Conservation (phyloP, 2,329 filamentous ascomycete species). For the Bipolaris zeicola region DNA sequence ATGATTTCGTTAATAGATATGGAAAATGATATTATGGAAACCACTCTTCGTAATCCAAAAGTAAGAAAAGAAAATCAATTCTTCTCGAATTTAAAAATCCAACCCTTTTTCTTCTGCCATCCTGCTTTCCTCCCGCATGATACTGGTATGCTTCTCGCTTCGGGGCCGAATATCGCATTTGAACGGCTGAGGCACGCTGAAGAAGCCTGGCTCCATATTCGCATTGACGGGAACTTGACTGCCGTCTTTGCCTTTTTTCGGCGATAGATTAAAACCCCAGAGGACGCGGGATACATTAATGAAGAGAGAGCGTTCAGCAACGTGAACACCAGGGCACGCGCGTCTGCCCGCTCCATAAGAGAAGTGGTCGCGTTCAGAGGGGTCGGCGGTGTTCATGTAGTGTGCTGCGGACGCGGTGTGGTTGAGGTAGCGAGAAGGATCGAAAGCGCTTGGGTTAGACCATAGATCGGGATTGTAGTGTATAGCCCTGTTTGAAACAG, state of each 20-base stretch:
- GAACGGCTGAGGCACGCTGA: constrained; percentile 41
- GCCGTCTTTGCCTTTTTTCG: constrained; percentile 34
- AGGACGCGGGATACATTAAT: constrained; percentile 45
- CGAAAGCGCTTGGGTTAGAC: constrained; percentile 38
- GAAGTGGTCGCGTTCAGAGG: constrained; percentile 45
- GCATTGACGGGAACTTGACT: constrained; percentile 31
- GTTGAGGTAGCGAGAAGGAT: constrained; percentile 36
- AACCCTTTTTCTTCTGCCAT: constrained; percentile 29
- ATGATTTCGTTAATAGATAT: too few species aligned
- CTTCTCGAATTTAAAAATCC: too few species aligned
- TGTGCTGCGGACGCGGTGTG: constrained; percentile 35
- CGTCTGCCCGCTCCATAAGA: constrained; percentile 44
- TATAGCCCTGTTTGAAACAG: constrained; percentile 33
- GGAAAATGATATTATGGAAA: too few species aligned
- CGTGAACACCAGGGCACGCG: constrained; percentile 46
- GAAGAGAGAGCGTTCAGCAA: constrained; percentile 46
- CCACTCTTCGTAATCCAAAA: too few species aligned
- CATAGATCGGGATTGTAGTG: constrained; percentile 38
- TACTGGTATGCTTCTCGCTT: constrained; percentile 25
- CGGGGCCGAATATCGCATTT: constrained; percentile 39
- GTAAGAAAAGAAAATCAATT: not conserved
- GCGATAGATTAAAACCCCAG: constrained; percentile 43
- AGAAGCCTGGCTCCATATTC: constrained; percentile 39
- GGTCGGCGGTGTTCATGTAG: constrained; percentile 39
- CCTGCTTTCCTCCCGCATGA: constrained; percentile 31